phyloP scores from a whole-genome alignment of 495 filamentous ascomycete species.

The Hyaloscypha hepaticicola region DNA sequence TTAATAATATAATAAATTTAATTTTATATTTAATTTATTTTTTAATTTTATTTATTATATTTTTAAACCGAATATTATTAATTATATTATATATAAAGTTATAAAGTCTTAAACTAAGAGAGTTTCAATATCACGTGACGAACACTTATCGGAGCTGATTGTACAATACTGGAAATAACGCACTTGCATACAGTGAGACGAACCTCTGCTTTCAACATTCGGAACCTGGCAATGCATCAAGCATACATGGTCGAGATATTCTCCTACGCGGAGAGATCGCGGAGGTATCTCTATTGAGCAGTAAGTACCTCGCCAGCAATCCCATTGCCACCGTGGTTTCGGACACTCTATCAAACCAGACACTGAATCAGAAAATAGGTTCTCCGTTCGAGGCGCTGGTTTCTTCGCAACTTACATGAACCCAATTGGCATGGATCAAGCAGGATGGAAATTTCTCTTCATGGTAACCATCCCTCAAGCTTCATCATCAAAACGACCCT shows the following conservation, averaged over 20 bases:
- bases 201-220: constrained; percentile 17
- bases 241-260: constrained; percentile 65
- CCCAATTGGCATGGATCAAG: constrained; percentile 33
- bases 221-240: constrained; percentile 8
- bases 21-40: too few relatives aligned
- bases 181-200: constrained; percentile 51
- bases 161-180: constrained; percentile 62
- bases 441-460: constrained; percentile 1
- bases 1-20: too few relatives aligned
- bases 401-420: constrained; percentile 58
- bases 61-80: too few relatives aligned
- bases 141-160: neutral
- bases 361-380: constrained; percentile 14
- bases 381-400: constrained; percentile 53
- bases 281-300: constrained; percentile 64
- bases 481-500: too few relatives aligned
- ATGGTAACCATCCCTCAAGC: neutral
- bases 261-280: constrained; percentile 59
- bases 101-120: too few relatives aligned
- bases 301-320: constrained; percentile 14
- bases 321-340: neutral
- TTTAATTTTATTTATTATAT: too few relatives aligned
- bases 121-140: too few relatives aligned
- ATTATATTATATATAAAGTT: too few relatives aligned
- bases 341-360: neutral